These are phyloP conservation scores for Fusarium beomiforme DNA, from an alignment of 2,329 filamentous ascomycete genomes.

Conservation along the genomic window DNA sequence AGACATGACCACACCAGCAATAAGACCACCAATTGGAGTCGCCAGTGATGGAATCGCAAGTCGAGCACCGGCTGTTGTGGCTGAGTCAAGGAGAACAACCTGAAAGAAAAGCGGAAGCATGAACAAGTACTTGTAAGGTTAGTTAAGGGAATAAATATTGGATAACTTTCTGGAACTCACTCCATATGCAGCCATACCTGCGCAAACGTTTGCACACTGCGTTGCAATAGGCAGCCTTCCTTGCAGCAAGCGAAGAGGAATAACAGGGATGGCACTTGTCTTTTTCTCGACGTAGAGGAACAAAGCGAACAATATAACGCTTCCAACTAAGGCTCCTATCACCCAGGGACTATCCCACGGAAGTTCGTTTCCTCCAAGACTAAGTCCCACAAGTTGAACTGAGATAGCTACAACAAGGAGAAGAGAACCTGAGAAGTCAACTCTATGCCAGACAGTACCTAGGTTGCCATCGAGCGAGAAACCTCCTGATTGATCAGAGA, in stretches of 20 bases:
- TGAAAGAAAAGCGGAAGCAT: slow-evolving; percentile 78
- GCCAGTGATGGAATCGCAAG: slow-evolving; percentile 71
- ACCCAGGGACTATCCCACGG: slow-evolving; percentile 63
- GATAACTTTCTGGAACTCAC: slow-evolving; percentile 52
- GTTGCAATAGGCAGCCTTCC: slow-evolving; percentile 64
- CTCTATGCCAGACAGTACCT: slow-evolving; percentile 58
- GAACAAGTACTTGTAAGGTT: slow-evolving; percentile 65
- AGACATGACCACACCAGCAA: slow-evolving; percentile 68
- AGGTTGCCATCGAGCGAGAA: slow-evolving; percentile 46
- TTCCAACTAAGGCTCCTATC: slow-evolving; percentile 55
- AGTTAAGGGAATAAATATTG: background rate
- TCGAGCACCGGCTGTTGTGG: slow-evolving; percentile 71
- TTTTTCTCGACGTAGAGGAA: slow-evolving; percentile 61
- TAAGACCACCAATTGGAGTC: slow-evolving; percentile 65
- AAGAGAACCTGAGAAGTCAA: slow-evolving; percentile 67
- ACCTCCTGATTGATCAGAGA: slow-evolving; percentile 55
- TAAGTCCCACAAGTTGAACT: slow-evolving; percentile 64
- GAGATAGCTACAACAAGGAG: slow-evolving; percentile 68
- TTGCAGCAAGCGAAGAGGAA: slow-evolving; percentile 66
- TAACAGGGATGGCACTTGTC: slow-evolving; percentile 62
- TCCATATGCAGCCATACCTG: slow-evolving; percentile 69
- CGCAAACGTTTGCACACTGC: slow-evolving; percentile 68
- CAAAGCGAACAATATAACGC: slow-evolving; percentile 53
- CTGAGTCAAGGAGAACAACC: slow-evolving; percentile 70
- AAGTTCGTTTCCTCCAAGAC: slow-evolving; percentile 65